Base-by-base conservation (phyloP, 2,329 filamentous ascomycete genomes). In the Penicillium capsulatum region DNA sequence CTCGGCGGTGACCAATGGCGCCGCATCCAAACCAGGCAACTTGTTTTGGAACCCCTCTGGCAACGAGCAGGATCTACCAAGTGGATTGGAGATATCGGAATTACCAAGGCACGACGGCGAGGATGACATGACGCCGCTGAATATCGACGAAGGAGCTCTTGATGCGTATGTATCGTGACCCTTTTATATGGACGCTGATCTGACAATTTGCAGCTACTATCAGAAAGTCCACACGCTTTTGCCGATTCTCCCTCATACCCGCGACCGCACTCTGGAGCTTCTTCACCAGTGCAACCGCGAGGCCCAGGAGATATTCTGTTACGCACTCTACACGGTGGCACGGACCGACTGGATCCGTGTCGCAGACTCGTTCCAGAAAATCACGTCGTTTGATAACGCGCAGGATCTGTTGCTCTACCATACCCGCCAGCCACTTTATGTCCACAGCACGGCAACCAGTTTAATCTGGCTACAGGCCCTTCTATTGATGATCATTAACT, bases 401-500 rank as follows among this genome's bases (percentile, higher is more conserved):
- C 63, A 67, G 36, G 65, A 68, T 37, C 48, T 64, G 22, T 42
- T 69, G n/a, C 47, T 65, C 22, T 61, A 61, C 28, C 60, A 65
- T 39, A 62, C 64, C 15, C 63, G 65, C 7, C 64, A 68, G 35
- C 59, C 61, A 13, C 55, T 61, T 13, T 49, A 61, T 17, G 48
- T 61, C 17, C 61, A 65, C 11, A 51, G 59, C 6, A 55, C 57
- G 3, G 51, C 63, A 1, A 55, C 60, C 24, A 70, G 69, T 41
- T 38, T 70, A 17, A 51, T 70, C 15, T 66, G 63, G 53, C 55
- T 69, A n/a, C 67, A 70, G 44, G 61, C 60, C 20, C 52, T 68
- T 34, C 53, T 65, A 7, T 49, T 70, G 14, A 63, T 70, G 59
- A 60, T 67, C 13, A 57, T 70, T 8, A 68, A 71, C 30, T 65